Conservation (phyloP, 192 early-diverging fungal genomes). For the Linnemannia elongata region DNA sequence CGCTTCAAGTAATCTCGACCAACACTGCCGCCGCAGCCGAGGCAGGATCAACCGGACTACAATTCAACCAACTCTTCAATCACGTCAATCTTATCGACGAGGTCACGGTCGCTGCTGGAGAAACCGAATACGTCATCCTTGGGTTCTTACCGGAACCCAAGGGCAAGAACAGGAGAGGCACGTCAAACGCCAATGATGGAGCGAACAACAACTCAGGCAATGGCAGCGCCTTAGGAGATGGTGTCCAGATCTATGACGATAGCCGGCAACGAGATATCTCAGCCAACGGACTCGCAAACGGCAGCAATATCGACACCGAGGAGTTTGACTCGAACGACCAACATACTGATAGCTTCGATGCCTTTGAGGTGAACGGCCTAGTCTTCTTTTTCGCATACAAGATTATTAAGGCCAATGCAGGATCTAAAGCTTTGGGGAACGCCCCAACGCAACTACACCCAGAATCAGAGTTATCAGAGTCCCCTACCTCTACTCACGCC, state of each 20-base stretch:
- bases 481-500: neutral
- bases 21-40: conserved; percentile 77
- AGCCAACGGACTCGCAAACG: conserved; percentile 42
- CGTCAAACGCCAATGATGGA: conserved; percentile 16
- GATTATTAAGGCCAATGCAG: neutral
- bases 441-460: neutral
- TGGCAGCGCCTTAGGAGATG: conserved; percentile 52
- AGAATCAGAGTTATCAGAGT: neutral
- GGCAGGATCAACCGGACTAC: conserved; percentile 63
- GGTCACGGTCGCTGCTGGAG: conserved; percentile 72
- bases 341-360: conserved; percentile 54
- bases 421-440: neutral
- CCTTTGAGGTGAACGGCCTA: conserved; percentile 84
- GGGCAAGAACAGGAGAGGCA: conserved; percentile 35
- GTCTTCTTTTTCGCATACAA: conserved; percentile 87
- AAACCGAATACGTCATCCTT: conserved; percentile 82
- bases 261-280: conserved; percentile 44
- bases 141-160: conserved; percentile 78
- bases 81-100: conserved; percentile 86
- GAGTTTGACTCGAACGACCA: conserved; percentile 77
- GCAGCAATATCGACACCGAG: conserved; percentile 48
- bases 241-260: conserved; percentile 50
- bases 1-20: conserved; percentile 60
- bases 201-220: conserved; percentile 41
- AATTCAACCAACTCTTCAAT: conserved; percentile 96